Percentiles rank a stretch among this genome's conserved stretches.
phyloP scores from a whole-genome alignment of 345 rosid species.

The Melaleuca alternifolia region DNA sequence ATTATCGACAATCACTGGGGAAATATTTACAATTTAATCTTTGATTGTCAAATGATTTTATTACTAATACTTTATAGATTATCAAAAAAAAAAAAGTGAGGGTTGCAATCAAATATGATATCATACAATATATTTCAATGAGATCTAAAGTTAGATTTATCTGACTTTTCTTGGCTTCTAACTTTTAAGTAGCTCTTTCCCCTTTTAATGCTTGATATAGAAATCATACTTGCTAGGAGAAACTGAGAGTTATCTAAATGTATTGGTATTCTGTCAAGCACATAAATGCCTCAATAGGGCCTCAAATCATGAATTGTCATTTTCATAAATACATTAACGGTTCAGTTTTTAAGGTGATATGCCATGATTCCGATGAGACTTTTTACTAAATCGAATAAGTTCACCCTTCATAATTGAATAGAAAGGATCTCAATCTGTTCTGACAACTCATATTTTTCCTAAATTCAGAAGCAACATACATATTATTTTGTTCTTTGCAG shows the following conservation, averaged over 20 bases:
- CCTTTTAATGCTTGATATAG: background rate
- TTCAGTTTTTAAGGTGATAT: background rate
- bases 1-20: background rate
- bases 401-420: background rate
- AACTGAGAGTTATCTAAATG: background rate
- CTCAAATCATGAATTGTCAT: background rate
- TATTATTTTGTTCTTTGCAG: background rate
- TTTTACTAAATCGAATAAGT: background rate
- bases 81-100: background rate
- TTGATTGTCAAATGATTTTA: background rate
- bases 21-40: background rate
- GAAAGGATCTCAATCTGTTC: background rate
- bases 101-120: background rate
- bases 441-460: background rate
- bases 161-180: background rate
- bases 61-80: background rate
- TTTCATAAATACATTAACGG: background rate
- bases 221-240: background rate
- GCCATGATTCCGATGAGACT: background rate
- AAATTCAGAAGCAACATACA: background rate
- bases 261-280: background rate
- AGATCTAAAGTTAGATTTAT: background rate
- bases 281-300: background rate
- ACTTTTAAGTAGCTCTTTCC: background rate
- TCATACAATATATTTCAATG: background rate